Conservation (phyloP, 1,284 basidiomycete species). For the Agroathelia rolfsii region DNA sequence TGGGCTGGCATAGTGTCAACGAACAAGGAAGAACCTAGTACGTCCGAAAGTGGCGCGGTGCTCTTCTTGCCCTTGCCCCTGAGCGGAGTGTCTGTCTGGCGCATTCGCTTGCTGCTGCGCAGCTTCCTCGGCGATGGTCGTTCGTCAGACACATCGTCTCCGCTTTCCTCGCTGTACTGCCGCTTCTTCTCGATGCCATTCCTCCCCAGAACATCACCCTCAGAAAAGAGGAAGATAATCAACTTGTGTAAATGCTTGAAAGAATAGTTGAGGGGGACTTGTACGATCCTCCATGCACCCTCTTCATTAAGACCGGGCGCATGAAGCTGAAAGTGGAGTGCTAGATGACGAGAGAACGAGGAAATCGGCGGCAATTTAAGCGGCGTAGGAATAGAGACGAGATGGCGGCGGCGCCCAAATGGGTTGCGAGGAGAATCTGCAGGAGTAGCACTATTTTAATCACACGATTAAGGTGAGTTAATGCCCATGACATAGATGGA, state of each 20-base stretch:
- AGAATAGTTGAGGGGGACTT: conserved; percentile 61
- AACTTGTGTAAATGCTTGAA: conserved; percentile 56
- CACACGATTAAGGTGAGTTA: background rate
- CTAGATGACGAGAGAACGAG: conserved; percentile 43
- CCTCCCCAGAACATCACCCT: conserved; percentile 16
- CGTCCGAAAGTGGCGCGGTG: conserved; percentile 3
- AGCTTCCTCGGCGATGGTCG: conserved; percentile 11
- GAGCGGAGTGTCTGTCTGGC: background rate
- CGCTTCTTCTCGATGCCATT: conserved; percentile 8
- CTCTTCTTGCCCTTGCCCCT: conserved; percentile 15
- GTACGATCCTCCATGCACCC: conserved; percentile 51
- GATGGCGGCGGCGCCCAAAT: conserved; percentile 35
- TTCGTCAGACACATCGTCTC: too few relatives aligned
- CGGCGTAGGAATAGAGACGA: conserved; percentile 21
- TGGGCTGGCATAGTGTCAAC: conserved; percentile 9
- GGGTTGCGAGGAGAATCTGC: conserved; percentile 48
- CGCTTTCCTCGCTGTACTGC: conserved; percentile 14
- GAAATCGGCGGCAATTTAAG: conserved; percentile 38
- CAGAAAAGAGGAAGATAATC: conserved; percentile 51
- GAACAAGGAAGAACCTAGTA: conserved; percentile 5
- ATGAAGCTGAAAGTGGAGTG: conserved; percentile 63
- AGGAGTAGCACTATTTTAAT: conserved; percentile 20
- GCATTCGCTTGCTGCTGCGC: conserved; percentile 11
- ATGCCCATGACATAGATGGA: background rate
- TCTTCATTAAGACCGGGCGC: too few relatives aligned